These are phyloP conservation scores for Lachnellula arida DNA, from an alignment of 2,329 filamentous ascomycete species.

Conservation along the genomic window DNA sequence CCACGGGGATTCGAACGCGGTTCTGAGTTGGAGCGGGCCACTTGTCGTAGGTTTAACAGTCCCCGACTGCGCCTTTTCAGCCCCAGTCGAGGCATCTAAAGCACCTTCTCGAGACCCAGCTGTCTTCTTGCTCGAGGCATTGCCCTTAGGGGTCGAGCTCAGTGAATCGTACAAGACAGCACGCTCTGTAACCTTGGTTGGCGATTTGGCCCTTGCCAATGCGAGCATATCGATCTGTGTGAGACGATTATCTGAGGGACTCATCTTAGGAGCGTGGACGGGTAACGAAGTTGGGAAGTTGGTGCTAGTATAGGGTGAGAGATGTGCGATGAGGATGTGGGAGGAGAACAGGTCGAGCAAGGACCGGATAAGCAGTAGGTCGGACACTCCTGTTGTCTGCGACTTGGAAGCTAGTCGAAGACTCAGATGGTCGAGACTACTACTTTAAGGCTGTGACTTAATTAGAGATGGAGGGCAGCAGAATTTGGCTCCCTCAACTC, in stretches of 20 bases:
- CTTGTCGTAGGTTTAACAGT: conserved; percentile 10
- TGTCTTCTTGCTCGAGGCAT: conserved; percentile 10
- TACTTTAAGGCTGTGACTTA: conserved; percentile 6
- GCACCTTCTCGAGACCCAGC: conserved; percentile 5
- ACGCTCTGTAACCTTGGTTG: conserved; percentile 4
- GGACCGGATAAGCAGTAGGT: conserved; percentile 4
- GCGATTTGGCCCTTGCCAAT: conserved; percentile 8
- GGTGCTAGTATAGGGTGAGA: not conserved
- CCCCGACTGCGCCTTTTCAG: conserved; percentile 5
- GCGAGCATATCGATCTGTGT: conserved; percentile 12
- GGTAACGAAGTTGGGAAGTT: conserved; percentile 4
- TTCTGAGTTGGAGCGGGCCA: conserved; percentile 10
- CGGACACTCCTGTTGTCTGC: not conserved
- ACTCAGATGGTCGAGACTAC: conserved; percentile 1
- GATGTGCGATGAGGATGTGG: not conserved
- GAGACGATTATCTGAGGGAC: conserved; percentile 4
- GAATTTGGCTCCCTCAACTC: too few relatives aligned
- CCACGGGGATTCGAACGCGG: conserved; percentile 9
- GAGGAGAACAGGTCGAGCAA: not conserved
- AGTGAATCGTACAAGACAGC: conserved; percentile 5
- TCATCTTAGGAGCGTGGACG: conserved; percentile 4
- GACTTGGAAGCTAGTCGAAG: not conserved
- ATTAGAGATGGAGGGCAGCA: conserved; percentile 8
- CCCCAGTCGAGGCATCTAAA: conserved; percentile 6
- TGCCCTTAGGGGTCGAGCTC: conserved; percentile 7